Evolutionary conservation across 1,284 basidiomycete species (phyloP), one percentile per base, ranked within the genome.

Genomic region (Cryptococcus wingfieldii): DNA sequence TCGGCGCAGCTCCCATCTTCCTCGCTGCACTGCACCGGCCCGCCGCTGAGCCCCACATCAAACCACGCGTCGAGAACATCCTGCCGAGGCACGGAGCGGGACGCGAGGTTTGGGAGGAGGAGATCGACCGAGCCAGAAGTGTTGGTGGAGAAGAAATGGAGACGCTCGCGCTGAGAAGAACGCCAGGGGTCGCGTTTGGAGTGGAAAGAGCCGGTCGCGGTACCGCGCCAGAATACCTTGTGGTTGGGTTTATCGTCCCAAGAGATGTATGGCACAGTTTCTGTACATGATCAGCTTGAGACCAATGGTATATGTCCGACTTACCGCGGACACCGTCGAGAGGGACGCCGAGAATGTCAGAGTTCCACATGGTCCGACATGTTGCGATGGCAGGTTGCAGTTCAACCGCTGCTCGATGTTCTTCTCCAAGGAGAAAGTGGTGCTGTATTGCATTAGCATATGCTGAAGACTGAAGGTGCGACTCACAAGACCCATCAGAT

Each of bases 191-290:
- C 67, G 14, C 59, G 52, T 28, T 71, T 69, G 51, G 65, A 66
- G 63, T 77, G 77, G 53, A 62, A 70, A 7, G 74, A 62, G 47
- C 78, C 78, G 3, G 78, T 79, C 5, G 77, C 71, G 34, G 77
- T 71, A 4, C 78, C 78, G 41, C 78, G 71, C 77, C 72, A 75
- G 51, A 72, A 71, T 3, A 69, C 67, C 55, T 74, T 74, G 55
- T 58, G 54, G 53, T 69, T 51, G 23, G 56, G 58, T 61, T 78
- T 79, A 28, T 75, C 61, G 42, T 69, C 65, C 77, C 77, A 79
- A 12, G 59, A 50, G 4, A 66, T 55, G 9, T 55, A 53, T 9
- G 56, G 56, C 1, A 66, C 60, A 18, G 53, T 62, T 28, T 68
- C 68, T 70, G 51, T 19, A 38, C 19, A 28, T 12, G 27, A 16